Conservation (phyloP, 371 early-diverging fungal species). For the Catenaria anguillulae region DNA sequence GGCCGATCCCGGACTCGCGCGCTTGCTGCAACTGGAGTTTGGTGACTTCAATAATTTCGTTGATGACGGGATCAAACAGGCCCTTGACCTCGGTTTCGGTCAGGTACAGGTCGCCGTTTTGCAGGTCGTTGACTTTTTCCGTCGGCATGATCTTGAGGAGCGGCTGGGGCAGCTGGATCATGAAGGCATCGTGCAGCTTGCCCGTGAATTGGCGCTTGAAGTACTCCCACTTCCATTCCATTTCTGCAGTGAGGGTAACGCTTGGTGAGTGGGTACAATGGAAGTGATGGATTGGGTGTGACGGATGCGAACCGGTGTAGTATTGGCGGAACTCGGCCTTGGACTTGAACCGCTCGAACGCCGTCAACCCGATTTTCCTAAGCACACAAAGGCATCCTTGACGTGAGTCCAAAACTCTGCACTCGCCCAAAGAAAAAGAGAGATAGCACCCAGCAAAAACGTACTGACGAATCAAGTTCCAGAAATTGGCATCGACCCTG, state of each 20-base stretch:
- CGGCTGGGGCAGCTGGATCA: neutral
- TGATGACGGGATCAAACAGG: slow-evolving; percentile 3
- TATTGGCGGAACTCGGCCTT: neutral
- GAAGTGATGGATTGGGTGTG: too few relatives aligned
- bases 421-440: too few relatives aligned
- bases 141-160: slow-evolving; percentile 1
- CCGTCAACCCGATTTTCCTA: neutral
- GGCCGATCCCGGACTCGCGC: neutral
- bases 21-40: neutral
- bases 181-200: neutral
- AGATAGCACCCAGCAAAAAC: too few relatives aligned
- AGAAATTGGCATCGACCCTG: neutral
- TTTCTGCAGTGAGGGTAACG: too few relatives aligned
- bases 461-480: neutral
- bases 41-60: neutral
- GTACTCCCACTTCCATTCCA: slow-evolving; percentile 1
- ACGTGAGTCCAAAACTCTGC: neutral
- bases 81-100: neutral
- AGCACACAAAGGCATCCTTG: too few relatives aligned
- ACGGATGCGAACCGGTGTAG: too few relatives aligned
- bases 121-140: neutral
- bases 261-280: too few relatives aligned
- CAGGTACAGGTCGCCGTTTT: neutral
- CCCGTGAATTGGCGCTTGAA: slow-evolving; percentile 1
- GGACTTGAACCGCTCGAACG: neutral